Base-by-base conservation (phyloP, 2,329 filamentous ascomycete species). In the Pseudocercospora eumusae region DNA sequence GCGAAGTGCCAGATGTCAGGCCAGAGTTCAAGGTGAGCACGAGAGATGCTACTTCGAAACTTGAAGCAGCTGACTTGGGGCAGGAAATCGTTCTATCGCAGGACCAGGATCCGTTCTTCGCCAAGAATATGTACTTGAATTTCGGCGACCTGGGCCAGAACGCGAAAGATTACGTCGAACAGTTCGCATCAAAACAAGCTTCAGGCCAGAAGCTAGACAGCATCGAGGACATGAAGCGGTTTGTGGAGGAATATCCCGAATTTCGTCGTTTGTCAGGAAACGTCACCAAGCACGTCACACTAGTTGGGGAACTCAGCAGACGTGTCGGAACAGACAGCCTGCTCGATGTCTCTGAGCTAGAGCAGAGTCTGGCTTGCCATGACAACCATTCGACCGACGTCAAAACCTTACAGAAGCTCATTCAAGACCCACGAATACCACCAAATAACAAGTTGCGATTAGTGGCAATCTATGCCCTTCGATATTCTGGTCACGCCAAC, bases 71-170 rank as follows among this genome's bases (percentile, higher is more conserved):
- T 68, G n/a, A 68, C 42, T 10, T 28, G 0, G n/a, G 9, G 1
- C 58, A 81, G 76, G 95, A 99, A 77, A 95, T 99, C 61, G 93
- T 98, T 2, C 80, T 99, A 36, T 96, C 93, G 1, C 93, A 95
- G 76, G 95, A 99, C 66, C 95, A 99, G 77, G 95, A 99, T 72
- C 93, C 95, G 0, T 99, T 99, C 79, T 99, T 99, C 81, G 97
- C 89, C 78, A 97, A 97, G 80, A 98, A 98, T 77, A 98, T 98
- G 93, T 98, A 93, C 70, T 85, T 96, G 71, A 98, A 98, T 75
- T 99, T 98, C 76, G 93, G 93, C 59, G 93, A 98, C 69, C 83
- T 99, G 5, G 93, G 95, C 10, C 90, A 93, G 44, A 97, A 96
- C 69, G 96, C 97, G 74, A 98, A 98, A 76, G 93, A 97, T 84